Evolutionary conservation across 2,329 filamentous ascomycete genomes (phyloP).

Genomic region (Paraphaeosphaeria minitans): DNA sequence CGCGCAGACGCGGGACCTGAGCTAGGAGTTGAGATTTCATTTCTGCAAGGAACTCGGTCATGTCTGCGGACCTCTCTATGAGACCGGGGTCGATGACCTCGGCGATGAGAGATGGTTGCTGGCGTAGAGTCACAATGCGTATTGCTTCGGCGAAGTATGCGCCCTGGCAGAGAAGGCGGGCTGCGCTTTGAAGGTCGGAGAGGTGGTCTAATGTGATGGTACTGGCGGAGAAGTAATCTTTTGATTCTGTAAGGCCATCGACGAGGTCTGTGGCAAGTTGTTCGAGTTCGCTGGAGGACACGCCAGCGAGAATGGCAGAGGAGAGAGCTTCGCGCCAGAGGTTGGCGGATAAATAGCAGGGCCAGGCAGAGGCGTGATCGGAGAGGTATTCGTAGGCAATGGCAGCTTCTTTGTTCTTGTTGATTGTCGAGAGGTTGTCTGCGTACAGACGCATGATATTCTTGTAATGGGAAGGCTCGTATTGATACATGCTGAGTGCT

Average conservation of each 20-base stretch:
- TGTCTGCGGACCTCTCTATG: slow-evolving; percentile 77
- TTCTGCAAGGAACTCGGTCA: slow-evolving; percentile 90
- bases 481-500: slow-evolving; percentile 82
- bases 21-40: slow-evolving; percentile 84
- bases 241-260: slow-evolving; percentile 79
- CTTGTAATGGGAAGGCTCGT: slow-evolving; percentile 70
- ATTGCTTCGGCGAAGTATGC: slow-evolving; percentile 89
- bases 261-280: slow-evolving; percentile 76
- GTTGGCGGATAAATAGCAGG: slow-evolving; percentile 82
- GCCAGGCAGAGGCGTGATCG: slow-evolving; percentile 74
- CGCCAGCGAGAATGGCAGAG: slow-evolving; percentile 68
- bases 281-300: slow-evolving; percentile 64
- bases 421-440: slow-evolving; percentile 73
- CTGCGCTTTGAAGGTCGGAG: slow-evolving; percentile 69
- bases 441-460: slow-evolving; percentile 80
- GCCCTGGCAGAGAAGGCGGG: slow-evolving; percentile 82
- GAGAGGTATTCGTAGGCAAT: slow-evolving; percentile 86
- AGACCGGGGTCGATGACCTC: slow-evolving; percentile 77
- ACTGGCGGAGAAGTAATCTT: slow-evolving; percentile 81
- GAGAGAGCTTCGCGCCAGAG: slow-evolving; percentile 92
- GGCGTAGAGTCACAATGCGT: slow-evolving; percentile 70
- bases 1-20: slow-evolving; percentile 83
- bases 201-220: slow-evolving; percentile 84
- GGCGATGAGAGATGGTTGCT: slow-evolving; percentile 66
- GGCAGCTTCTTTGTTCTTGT: slow-evolving; percentile 83